Evolutionary conservation across 805 yeast species (phyloP).

Genomic region (Nakazawaea ernobii): DNA sequence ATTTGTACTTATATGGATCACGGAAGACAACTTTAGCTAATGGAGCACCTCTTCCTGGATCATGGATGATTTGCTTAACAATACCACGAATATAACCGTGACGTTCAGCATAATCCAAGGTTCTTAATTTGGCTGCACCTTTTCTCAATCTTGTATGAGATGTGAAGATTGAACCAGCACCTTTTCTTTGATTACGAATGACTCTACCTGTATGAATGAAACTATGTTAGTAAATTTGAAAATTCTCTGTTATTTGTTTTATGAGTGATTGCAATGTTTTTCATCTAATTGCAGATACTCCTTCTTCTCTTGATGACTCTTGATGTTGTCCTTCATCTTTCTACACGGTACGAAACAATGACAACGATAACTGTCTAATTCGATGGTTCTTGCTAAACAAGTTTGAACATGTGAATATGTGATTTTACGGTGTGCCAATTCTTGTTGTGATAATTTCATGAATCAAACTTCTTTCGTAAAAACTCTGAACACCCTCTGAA

Average conservation of each 20-base stretch:
- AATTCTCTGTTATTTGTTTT: not conserved
- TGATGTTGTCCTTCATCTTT: no score
- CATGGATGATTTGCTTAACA: conserved; percentile 98
- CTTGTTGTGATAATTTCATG: no score
- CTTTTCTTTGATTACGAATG: conserved; percentile 99
- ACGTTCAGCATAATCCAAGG: conserved; percentile 98
- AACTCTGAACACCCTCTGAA: no score
- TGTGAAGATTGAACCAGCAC: conserved; percentile 99
- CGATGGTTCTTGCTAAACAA: no score
- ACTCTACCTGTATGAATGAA: conserved; percentile 73
- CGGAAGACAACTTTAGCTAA: conserved; percentile 98
- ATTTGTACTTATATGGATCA: conserved; percentile 98
- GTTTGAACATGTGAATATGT: no score
- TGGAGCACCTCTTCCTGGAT: conserved; percentile 99
- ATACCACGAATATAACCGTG: conserved; percentile 99
- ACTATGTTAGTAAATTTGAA: not conserved
- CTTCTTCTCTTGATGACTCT: no score
- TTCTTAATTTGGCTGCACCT: conserved; percentile 99
- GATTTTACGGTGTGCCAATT: no score
- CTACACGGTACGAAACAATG: no score
- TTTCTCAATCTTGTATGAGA: conserved; percentile 99
- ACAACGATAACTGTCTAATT: no score
- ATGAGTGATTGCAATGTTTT: no score
- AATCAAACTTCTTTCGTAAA: no score
- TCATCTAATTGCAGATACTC: not conserved